Conservation (phyloP, 2,329 filamentous ascomycete genomes). For the Dendryphion nanum region DNA sequence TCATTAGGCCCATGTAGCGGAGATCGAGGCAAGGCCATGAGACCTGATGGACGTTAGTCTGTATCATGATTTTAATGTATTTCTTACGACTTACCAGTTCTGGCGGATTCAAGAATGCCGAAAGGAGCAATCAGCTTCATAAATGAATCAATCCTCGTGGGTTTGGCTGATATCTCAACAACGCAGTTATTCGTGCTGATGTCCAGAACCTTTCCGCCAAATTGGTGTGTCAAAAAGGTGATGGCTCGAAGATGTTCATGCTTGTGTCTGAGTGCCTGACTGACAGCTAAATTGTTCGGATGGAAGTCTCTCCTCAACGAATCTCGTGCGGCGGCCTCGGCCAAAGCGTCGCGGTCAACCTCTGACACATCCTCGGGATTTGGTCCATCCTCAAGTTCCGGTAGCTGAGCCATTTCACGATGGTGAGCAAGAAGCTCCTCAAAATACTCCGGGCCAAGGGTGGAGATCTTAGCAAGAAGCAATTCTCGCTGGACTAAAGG, state of each 20-base stretch:
- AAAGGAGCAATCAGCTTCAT: conserved; percentile 94
- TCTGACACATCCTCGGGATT: conserved; percentile 26
- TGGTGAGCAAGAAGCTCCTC: conserved; percentile 96
- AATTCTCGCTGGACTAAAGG: conserved; percentile 95
- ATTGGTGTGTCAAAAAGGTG: conserved; percentile 95
- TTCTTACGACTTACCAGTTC: conserved; percentile 62
- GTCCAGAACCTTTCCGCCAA: conserved; percentile 94
- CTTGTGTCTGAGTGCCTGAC: conserved; percentile 91
- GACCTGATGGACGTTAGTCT: conserved; percentile 47
- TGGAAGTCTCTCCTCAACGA: conserved; percentile 70
- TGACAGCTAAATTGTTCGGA: conserved; percentile 79
- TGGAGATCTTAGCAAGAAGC: conserved; percentile 93
- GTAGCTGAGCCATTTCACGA: conserved; percentile 72
- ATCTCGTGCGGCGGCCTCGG: conserved; percentile 38
- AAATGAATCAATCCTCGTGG: conserved; percentile 90
- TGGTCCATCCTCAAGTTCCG: conserved; percentile 25
- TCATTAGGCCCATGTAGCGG: conserved; percentile 76
- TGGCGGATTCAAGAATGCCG: conserved; percentile 91
- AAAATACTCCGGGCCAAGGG: conserved; percentile 95
- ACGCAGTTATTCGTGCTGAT: conserved; percentile 99
- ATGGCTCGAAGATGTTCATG: conserved; percentile 96
- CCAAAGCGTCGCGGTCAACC: conserved; percentile 29
- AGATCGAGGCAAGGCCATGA: conserved; percentile 95
- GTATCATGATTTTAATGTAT: neutral
- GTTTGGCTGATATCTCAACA: conserved; percentile 94